These are phyloP conservation scores for Lentinula sp. DNA, from an alignment of 768 basidiomycete species.

Conservation along the genomic window DNA sequence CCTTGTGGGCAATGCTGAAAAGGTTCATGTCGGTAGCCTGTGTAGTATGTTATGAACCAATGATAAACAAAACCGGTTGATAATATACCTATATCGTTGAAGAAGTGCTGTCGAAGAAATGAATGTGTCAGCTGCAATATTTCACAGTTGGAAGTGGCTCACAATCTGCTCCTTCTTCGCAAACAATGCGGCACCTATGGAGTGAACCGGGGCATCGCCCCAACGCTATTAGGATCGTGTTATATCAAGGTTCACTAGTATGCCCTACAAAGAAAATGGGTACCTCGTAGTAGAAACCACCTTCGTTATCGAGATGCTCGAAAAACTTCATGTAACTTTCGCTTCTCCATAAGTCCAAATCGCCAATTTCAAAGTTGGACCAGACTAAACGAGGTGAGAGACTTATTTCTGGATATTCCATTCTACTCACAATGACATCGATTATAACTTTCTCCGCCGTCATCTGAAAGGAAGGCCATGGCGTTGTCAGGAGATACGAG, in stretches of 20 bases:
- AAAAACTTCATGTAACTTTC: slow-evolving; percentile 83
- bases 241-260: slow-evolving; percentile 1
- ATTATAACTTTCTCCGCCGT: slow-evolving; percentile 69
- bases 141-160: slow-evolving; percentile 9
- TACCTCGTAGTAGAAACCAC: slow-evolving; percentile 90
- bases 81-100: slow-evolving; percentile 72
- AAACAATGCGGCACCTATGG: slow-evolving; percentile 86
- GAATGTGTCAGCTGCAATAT: neutral
- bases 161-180: slow-evolving; percentile 80
- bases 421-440: slow-evolving; percentile 59
- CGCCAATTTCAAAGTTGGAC: slow-evolving; percentile 92
- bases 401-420: no score
- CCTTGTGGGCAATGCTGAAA: slow-evolving; percentile 91
- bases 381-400: slow-evolving; percentile 49
- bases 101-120: slow-evolving; percentile 60
- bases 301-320: slow-evolving; percentile 69
- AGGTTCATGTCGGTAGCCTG: slow-evolving; percentile 79
- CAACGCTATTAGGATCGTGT: slow-evolving; percentile 48
- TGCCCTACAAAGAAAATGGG: neutral
- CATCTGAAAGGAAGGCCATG: slow-evolving; percentile 76
- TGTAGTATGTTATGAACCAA: neutral
- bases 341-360: slow-evolving; percentile 78
- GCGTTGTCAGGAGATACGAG: slow-evolving; percentile 66
- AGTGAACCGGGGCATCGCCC: slow-evolving; percentile 91
- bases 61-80: neutral